phyloP scores from a whole-genome alignment of 768 basidiomycete species.

The Calocera cornea region DNA sequence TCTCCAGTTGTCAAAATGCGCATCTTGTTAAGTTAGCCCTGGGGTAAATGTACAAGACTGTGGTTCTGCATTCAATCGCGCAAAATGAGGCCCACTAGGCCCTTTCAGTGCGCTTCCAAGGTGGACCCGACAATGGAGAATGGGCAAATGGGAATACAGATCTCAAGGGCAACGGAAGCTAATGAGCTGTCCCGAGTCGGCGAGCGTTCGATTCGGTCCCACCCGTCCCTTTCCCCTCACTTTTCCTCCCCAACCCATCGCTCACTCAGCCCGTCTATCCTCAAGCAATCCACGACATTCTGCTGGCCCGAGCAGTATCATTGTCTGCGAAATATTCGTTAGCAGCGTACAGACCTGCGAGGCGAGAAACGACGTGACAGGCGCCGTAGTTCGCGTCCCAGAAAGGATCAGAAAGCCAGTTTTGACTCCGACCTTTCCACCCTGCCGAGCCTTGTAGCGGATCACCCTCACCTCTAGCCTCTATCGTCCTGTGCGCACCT shows the following conservation, averaged over 20 bases:
- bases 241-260: not conserved
- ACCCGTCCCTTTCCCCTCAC: constrained; percentile 2
- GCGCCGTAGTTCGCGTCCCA: not conserved
- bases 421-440: not conserved
- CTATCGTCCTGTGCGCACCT: not conserved
- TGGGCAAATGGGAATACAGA: not conserved
- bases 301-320: not conserved
- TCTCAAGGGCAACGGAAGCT: not conserved
- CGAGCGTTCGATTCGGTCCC: constrained; percentile 5
- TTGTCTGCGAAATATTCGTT: not conserved
- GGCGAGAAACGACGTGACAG: not conserved
- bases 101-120: not conserved
- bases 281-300: not conserved
- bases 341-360: not conserved
- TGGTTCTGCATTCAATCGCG: not conserved
- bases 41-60: not conserved
- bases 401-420: constrained; percentile 3
- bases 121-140: constrained; percentile 4
- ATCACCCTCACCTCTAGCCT: not conserved
- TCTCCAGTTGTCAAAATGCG: not conserved
- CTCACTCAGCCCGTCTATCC: not conserved
- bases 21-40: not conserved
- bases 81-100: not conserved
- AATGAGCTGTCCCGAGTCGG: constrained; percentile 5
- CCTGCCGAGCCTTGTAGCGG: not conserved